Evolutionary conservation across 2,329 filamentous ascomycete species (phyloP).

Genomic region (Aureobasidium mangrovei): DNA sequence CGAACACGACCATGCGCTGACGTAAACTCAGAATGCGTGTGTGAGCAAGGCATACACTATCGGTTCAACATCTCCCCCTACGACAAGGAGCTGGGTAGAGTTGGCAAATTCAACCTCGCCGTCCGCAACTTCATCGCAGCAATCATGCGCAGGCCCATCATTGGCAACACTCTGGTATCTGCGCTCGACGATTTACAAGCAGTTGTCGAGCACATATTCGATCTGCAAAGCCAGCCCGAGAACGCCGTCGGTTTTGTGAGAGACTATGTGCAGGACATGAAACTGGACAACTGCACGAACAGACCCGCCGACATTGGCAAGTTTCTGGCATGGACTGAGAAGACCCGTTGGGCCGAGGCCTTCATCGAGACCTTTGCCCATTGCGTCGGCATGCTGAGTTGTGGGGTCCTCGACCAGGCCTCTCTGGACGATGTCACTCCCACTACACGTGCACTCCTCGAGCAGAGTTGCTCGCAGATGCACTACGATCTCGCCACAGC

Average conservation of each 20-base stretch:
- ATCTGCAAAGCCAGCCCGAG: conserved; percentile 23
- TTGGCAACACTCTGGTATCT: conserved; percentile 55
- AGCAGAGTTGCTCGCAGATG: conserved; percentile 54
- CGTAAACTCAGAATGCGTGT: background rate
- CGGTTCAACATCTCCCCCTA: background rate
- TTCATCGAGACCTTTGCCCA: conserved; percentile 62
- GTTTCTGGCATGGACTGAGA: conserved; percentile 58
- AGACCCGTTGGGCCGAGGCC: conserved; percentile 54
- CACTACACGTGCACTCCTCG: conserved; percentile 35
- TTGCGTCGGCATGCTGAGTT: conserved; percentile 50
- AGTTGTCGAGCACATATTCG: conserved; percentile 50
- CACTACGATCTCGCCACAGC: conserved; percentile 55
- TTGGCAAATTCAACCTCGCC: conserved; percentile 41
- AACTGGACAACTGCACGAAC: conserved; percentile 56
- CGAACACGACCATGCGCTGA: background rate
- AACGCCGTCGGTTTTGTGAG: conserved; percentile 24
- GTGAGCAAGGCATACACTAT: conserved; percentile 1
- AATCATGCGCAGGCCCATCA: conserved; percentile 54
- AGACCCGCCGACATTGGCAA: conserved; percentile 52
- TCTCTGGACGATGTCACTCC: background rate
- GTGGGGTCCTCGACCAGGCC: conserved; percentile 10
- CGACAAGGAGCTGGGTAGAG: background rate
- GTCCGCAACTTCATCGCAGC: conserved; percentile 62
- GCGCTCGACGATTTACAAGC: conserved; percentile 54
- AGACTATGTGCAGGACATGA: conserved; percentile 19